These are phyloP conservation scores for Teratosphaeria pseudoeucalypti DNA, from an alignment of 2,329 filamentous ascomycete species.

Conservation along the genomic window DNA sequence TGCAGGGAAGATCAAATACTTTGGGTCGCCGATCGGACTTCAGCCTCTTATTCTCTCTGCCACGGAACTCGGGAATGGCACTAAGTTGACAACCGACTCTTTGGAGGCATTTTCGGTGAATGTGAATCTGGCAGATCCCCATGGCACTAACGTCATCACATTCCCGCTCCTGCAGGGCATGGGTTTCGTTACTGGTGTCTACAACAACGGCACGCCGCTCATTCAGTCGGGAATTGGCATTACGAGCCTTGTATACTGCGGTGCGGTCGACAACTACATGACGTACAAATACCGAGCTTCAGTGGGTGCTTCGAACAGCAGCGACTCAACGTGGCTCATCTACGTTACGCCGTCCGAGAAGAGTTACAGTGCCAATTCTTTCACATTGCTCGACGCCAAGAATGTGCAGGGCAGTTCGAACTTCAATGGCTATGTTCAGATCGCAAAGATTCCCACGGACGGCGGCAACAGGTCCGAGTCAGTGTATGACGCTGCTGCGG, in stretches of 20 bases:
- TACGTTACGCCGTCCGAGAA: constrained; percentile 56
- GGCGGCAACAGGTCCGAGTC: constrained; percentile 42
- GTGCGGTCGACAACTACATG: constrained; percentile 46
- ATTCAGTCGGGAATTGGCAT: constrained; percentile 70
- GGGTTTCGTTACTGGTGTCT: constrained; percentile 72
- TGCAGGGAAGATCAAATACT: constrained; percentile 52
- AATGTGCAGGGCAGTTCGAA: constrained; percentile 53
- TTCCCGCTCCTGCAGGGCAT: constrained; percentile 86
- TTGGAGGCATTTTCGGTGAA: constrained; percentile 51
- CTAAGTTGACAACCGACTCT: constrained; percentile 44
- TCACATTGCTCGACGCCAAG: constrained; percentile 51
- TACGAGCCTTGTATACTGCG: constrained; percentile 46
- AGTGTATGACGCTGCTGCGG: constrained; percentile 64
- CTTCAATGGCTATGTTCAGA: constrained; percentile 71
- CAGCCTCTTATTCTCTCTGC: constrained; percentile 75
- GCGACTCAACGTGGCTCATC: constrained; percentile 64
- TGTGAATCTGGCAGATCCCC: constrained; percentile 52
- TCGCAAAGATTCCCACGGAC: constrained; percentile 60
- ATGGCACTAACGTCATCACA: constrained; percentile 45
- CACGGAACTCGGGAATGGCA: constrained; percentile 54
- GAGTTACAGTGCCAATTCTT: constrained; percentile 45
- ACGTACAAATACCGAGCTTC: constrained; percentile 66
- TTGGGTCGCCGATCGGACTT: constrained; percentile 70
- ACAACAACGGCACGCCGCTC: constrained; percentile 54
- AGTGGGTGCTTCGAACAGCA: constrained; percentile 50